A percentile compares a stretch with the other conserved stretches of the same genome.
These are phyloP conservation scores for Suhomyces wounanorum DNA, from an alignment of 1,139 yeast genomes.

Conservation along the genomic window DNA sequence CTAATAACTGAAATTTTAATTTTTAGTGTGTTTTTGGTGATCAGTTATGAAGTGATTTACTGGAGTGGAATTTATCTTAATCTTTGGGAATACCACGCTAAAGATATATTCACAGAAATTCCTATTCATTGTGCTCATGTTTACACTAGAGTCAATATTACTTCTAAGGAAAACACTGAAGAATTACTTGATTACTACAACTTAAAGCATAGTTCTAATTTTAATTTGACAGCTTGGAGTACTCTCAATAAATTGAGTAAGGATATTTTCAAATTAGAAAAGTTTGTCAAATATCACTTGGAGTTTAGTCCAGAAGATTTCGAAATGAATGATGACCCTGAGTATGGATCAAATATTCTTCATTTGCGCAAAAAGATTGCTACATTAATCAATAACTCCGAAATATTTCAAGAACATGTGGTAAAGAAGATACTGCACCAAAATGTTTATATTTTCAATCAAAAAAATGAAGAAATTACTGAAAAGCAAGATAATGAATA, in stretches of 20 bases:
- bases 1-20: constrained; percentile 46
- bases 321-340: constrained; percentile 57
- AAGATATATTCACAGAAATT: constrained; percentile 64
- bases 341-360: constrained; percentile 67
- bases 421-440: neutral
- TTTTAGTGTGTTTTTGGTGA: constrained; percentile 34
- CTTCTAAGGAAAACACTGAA: constrained; percentile 23
- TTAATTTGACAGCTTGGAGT: constrained; percentile 24
- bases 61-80: constrained; percentile 51
- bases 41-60: constrained; percentile 47
- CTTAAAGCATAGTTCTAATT: constrained; percentile 29
- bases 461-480: constrained; percentile 27
- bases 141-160: constrained; percentile 52
- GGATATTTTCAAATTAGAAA: constrained; percentile 25
- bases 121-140: constrained; percentile 81
- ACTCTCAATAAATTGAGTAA: constrained; percentile 21
- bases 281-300: constrained; percentile 61
- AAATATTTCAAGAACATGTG: constrained; percentile 7
- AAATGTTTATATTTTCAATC: constrained; percentile 36
- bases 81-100: constrained; percentile 63
- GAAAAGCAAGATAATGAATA: constrained; percentile 45
- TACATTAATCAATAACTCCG: constrained; percentile 54
- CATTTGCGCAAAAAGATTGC: constrained; percentile 59
- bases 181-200: constrained; percentile 31
- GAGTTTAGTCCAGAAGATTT: constrained; percentile 85